Conservation (phyloP, 2,329 filamentous ascomycete species). For the Exophiala xenobiotica region DNA sequence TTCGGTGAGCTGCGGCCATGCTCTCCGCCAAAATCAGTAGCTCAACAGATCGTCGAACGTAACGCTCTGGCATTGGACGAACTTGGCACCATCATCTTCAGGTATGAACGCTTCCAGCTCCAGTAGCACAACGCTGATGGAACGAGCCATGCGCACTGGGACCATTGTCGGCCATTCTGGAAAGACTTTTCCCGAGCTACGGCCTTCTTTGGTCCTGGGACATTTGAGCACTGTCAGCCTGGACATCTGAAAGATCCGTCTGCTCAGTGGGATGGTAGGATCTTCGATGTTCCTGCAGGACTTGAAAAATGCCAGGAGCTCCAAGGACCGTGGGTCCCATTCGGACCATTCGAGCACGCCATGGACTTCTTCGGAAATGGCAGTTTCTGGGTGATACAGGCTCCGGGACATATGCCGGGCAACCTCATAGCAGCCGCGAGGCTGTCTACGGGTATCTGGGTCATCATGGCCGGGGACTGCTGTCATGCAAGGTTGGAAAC, state of each 20-base stretch:
- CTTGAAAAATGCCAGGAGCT: slow-evolving; percentile 1
- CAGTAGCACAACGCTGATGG: too few species aligned
- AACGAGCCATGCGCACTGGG: slow-evolving; percentile 5
- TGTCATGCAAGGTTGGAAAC: neutral
- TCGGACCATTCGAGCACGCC: slow-evolving; percentile 39
- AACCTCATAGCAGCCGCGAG: slow-evolving; percentile 41
- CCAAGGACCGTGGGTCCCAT: slow-evolving; percentile 31
- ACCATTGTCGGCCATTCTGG: slow-evolving; percentile 1
- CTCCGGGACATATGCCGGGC: slow-evolving; percentile 40
- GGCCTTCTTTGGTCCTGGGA: slow-evolving; percentile 1
- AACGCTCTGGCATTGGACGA: neutral
- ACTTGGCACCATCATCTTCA: neutral
- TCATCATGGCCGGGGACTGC: slow-evolving; percentile 1
- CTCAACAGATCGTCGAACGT: neutral
- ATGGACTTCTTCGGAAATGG: slow-evolving; percentile 42
- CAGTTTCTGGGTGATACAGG: slow-evolving; percentile 40
- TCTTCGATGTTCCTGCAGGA: neutral
- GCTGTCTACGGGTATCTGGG: neutral
- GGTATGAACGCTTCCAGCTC: too few species aligned
- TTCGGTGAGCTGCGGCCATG: neutral
- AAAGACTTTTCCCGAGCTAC: neutral
- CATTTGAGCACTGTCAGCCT: neutral
- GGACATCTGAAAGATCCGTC: slow-evolving; percentile 2
- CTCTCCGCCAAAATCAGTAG: neutral
- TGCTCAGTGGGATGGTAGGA: too few species aligned